Base-by-base conservation (phyloP, 257 asterid genomes). In the Osmanthus fragrans region DNA sequence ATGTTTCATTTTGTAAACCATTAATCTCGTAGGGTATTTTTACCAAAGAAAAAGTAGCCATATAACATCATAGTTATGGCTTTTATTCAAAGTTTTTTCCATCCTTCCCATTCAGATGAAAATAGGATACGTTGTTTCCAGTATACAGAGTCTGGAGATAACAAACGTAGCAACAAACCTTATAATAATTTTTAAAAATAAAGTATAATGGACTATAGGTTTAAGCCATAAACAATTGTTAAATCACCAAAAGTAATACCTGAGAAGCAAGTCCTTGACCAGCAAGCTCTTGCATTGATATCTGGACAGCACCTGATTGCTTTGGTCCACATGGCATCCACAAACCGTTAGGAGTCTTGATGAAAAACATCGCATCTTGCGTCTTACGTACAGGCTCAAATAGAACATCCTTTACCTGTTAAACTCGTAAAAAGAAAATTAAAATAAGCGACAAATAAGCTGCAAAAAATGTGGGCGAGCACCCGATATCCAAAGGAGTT, bases 281-380 rank as follows among this genome's bases (percentile, higher is more conserved):
- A 84, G 92, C 99, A 54, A 95, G 97, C 66, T 93, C 97, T 85
- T 90, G 90, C 98, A 95, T 93, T 69, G 91, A 81, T 77, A 85
- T 86, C 88, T 93, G 97, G 82, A 91, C 77, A 2, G 98, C 97
- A 76, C 94, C 96, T 3, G 80, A 83, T 81, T 89, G 96, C 87
- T 88, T 95, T 32, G 99, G 97, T 65, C 97, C 99, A 77, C 99
- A 95, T 74, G 99, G 99, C 81, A 87, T 78, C 96, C 91, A 93
- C 42, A 77, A 79, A 21, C 85, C 98, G 80, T 84, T 71, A 77
- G 97, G 74, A 67, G 86, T 72, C 82, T 91, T 86, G 18, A 81
- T 54, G 76, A 95, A 95, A 86, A 81, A 87, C 96, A 88, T 92
- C 18, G 99, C 98, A 78, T 93, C 99, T 82, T 95, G 99, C 0